phyloP scores from a whole-genome alignment of 179 eudicot genomes.

The Patellifolia procumbens region DNA sequence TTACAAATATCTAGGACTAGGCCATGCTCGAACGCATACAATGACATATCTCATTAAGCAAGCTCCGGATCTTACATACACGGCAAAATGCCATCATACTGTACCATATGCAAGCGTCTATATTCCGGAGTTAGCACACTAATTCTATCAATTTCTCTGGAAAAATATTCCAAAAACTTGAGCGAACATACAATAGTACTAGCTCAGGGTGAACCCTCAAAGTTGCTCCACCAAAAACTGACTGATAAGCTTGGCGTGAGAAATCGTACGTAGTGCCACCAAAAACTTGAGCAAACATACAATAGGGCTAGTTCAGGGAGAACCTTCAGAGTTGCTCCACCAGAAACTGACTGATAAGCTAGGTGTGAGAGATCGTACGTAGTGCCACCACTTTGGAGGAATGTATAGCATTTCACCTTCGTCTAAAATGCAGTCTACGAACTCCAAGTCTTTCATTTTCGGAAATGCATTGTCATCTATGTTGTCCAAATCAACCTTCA shows the following conservation, averaged over 20 bases:
- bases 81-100: slow-evolving; percentile 4
- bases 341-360: slow-evolving; percentile 97
- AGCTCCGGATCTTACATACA: background rate
- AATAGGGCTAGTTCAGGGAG: slow-evolving; percentile 27
- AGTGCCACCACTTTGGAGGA: slow-evolving; percentile 99
- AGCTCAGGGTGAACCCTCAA: slow-evolving; percentile 38
- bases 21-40: slow-evolving; percentile 18
- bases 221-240: slow-evolving; percentile 92
- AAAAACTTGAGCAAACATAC: slow-evolving; percentile 22
- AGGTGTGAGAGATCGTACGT: slow-evolving; percentile 78
- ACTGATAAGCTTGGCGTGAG: slow-evolving; percentile 85
- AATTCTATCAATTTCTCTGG: slow-evolving; percentile 16
- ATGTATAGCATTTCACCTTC: slow-evolving; percentile 99
- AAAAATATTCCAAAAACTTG: slow-evolving; percentile 1
- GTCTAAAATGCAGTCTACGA: slow-evolving; percentile 79
- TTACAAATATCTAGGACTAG: slow-evolving; percentile 15
- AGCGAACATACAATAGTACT: slow-evolving; percentile 3
- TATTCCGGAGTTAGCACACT: slow-evolving; percentile 13
- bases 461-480: slow-evolving; percentile 70
- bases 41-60: background rate
- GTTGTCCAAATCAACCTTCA: slow-evolving; percentile 82
- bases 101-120: slow-evolving; percentile 7
- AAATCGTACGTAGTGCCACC: slow-evolving; percentile 99
- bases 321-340: slow-evolving; percentile 64
- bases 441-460: slow-evolving; percentile 63